Conservation (phyloP, 495 filamentous ascomycete genomes). For the Massariosphaeria phaeospora region DNA sequence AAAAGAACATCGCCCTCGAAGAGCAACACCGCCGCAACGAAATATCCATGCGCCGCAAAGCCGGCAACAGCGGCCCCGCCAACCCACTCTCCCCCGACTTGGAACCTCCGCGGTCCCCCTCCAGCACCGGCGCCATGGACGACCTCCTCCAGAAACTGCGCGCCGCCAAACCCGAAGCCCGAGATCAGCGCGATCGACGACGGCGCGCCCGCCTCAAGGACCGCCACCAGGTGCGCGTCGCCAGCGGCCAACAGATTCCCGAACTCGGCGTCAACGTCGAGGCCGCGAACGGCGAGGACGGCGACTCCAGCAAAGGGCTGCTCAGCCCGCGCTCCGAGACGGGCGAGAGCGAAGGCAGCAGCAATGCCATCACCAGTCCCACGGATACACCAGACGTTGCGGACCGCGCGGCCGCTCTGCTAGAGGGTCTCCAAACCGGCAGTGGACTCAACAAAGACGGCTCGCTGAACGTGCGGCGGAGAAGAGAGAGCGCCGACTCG, state of each 20-base stretch:
- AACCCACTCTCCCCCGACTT: conserved; percentile 37
- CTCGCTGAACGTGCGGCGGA: conserved; percentile 33
- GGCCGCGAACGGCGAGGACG: conserved; percentile 43
- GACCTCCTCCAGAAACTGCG: conserved; percentile 92
- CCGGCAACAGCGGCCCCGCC: conserved; percentile 51
- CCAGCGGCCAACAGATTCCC: conserved; percentile 78
- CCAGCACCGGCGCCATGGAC: conserved; percentile 89
- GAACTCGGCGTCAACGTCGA: conserved; percentile 46
- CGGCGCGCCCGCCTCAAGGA: conserved; percentile 84
- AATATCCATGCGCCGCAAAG: conserved; percentile 82
- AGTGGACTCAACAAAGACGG: conserved; percentile 44
- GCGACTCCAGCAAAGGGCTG: conserved; percentile 31
- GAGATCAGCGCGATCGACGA: conserved; percentile 81
- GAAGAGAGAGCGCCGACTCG: conserved; percentile 38
- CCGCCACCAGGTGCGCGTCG: conserved; percentile 84
- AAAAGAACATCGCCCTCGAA: conserved; percentile 84
- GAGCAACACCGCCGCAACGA: conserved; percentile 80
- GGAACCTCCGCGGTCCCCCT: conserved; percentile 59
- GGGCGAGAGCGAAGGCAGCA: conserved; percentile 19
- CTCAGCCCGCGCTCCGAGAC: conserved; percentile 22
- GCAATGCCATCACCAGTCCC: conserved; percentile 30
- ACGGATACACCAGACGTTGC: conserved; percentile 53
- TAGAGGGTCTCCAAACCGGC: conserved; percentile 70
- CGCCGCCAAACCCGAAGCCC: conserved; percentile 81
- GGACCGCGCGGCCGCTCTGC: conserved; percentile 72